Evolutionary conservation across 768 basidiomycete genomes (phyloP).

Genomic region (Dioszegia aurantiaca): DNA sequence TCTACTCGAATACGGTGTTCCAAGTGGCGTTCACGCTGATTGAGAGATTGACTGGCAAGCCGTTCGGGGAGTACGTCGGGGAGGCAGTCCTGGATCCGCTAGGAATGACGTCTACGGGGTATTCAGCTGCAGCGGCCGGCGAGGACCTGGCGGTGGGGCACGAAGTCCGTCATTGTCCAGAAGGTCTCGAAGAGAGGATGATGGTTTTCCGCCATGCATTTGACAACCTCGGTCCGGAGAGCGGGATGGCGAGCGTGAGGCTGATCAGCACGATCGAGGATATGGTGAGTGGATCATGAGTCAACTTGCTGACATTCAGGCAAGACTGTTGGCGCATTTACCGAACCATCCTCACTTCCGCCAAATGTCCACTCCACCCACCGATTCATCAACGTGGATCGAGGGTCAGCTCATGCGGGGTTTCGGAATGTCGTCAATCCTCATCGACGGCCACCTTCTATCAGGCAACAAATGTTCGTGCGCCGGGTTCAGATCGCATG

Average conservation of each 20-base stretch:
- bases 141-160: neutral
- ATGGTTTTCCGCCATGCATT: neutral
- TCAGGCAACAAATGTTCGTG: neutral
- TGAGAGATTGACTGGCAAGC: slow-evolving; percentile 4
- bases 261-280: slow-evolving; percentile 1
- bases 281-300: neutral
- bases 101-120: neutral
- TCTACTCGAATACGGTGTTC: neutral
- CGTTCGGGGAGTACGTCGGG: neutral
- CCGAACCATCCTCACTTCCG: neutral
- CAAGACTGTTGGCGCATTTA: neutral
- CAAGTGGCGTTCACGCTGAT: neutral
- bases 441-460: neutral
- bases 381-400: neutral
- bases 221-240: neutral
- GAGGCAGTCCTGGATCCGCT: slow-evolving; percentile 1
- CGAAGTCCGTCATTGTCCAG: neutral
- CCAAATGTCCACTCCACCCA: neutral
- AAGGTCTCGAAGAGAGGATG: neutral
- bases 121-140: neutral
- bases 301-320: neutral
- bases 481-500: slow-evolving; percentile 7
- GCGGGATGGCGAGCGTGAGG: neutral
- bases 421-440: neutral
- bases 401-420: neutral